Percentiles rank a stretch among this genome's conserved stretches.
Evolutionary conservation across 805 yeast genomes (phyloP).

Genomic region (Pichia manshurica): DNA sequence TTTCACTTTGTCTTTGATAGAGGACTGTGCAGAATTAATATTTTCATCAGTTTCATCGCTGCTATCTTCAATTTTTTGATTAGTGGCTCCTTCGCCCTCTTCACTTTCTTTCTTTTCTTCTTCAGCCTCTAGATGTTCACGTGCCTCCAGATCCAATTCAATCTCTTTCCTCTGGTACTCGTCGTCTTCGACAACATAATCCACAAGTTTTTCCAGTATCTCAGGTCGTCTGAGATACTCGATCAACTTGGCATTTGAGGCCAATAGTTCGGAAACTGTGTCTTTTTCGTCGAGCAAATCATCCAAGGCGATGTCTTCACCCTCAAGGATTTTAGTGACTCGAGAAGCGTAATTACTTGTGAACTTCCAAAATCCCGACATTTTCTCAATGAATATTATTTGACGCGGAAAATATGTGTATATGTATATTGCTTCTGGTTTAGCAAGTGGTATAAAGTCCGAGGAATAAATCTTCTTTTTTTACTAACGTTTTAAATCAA

Average conservation of each 20-base stretch:
- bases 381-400: constrained; percentile 9
- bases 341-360: constrained; percentile 53
- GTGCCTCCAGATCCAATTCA: constrained; percentile 6
- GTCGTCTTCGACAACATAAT: constrained; percentile 51
- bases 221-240: constrained; percentile 78
- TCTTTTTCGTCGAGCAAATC: constrained; percentile 72
- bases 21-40: no score
- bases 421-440: background rate
- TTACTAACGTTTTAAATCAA: no score
- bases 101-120: background rate
- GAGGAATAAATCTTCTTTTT: no score
- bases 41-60: background rate
- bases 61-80: background rate
- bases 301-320: constrained; percentile 41
- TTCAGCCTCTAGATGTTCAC: constrained; percentile 4
- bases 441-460: no score
- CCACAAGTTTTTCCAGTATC: constrained; percentile 60
- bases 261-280: constrained; percentile 62
- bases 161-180: constrained; percentile 32
- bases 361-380: constrained; percentile 36
- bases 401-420: no score
- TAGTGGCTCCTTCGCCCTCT: no score
- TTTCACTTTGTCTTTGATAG: no score
- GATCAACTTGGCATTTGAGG: constrained; percentile 67
- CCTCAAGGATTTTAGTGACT: constrained; percentile 47